These are phyloP conservation scores for Diplotaxis tenuifolia DNA, from an alignment of 345 rosid genomes.

Conservation along the genomic window DNA sequence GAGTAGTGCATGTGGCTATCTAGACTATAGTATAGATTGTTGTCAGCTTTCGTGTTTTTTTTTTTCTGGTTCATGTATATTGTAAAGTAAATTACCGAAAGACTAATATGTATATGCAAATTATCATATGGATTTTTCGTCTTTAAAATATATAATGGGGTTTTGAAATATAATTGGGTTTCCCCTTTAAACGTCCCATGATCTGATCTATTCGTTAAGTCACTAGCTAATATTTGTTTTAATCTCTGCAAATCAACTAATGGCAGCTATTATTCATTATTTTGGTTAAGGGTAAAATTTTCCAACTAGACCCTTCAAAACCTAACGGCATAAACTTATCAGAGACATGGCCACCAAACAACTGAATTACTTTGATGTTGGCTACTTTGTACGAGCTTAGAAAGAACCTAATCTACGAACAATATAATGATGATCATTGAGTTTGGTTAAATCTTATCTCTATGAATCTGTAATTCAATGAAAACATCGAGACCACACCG, in stretches of 20 bases:
- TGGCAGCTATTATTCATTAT: not conserved
- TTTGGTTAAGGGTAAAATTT: not conserved
- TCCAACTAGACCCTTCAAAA: not conserved
- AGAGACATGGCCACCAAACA: not conserved
- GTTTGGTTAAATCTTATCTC: not conserved
- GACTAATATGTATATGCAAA: not conserved
- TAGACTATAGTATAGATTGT: not conserved
- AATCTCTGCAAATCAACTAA: not conserved
- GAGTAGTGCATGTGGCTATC: constrained; percentile 33
- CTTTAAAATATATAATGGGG: not conserved
- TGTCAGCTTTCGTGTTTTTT: not conserved
- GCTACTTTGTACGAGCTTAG: not conserved
- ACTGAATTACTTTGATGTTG: constrained; percentile 2
- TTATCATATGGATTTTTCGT: not conserved
- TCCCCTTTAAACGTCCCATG: not conserved
- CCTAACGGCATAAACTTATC: not conserved
- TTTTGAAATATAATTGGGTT: not conserved
- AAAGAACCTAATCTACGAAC: not conserved
- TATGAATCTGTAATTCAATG: not conserved
- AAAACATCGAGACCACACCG: not conserved
- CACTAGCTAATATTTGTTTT: not conserved
- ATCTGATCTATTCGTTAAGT: not conserved
- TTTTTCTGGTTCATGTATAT: constrained; percentile 9
- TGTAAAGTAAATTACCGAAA: not conserved
- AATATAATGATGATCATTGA: not conserved